Evolutionary conservation across 495 filamentous ascomycete genomes (phyloP).

Genomic region (Podospora conica): DNA sequence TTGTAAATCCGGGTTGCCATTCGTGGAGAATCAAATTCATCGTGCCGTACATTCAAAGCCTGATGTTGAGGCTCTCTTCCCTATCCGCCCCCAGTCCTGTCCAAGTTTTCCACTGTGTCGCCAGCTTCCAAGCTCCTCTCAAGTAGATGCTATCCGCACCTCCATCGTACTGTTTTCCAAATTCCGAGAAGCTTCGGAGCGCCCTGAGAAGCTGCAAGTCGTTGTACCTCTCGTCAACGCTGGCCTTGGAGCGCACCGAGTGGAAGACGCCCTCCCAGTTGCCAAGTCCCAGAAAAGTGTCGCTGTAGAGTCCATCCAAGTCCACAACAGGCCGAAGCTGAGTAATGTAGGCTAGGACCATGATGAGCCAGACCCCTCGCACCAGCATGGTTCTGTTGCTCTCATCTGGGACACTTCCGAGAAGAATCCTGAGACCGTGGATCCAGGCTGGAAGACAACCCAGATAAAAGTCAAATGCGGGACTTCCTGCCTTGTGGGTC

Average conservation of each 20-base stretch:
- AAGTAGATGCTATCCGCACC: conserved; percentile 15
- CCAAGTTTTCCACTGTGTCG: conserved; percentile 23
- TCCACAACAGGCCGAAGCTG: conserved; percentile 28
- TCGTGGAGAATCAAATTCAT: background rate
- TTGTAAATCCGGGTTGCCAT: background rate
- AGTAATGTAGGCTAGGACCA: conserved; percentile 25
- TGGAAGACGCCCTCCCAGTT: conserved; percentile 17
- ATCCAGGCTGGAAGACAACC: conserved; percentile 20
- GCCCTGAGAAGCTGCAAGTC: conserved; percentile 18
- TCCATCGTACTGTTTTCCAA: conserved; percentile 9
- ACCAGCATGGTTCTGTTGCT: conserved; percentile 14
- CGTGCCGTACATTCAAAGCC: conserved; percentile 15
- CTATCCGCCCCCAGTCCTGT: conserved; percentile 20
- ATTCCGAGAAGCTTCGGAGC: conserved; percentile 25
- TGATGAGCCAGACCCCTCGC: conserved; percentile 27
- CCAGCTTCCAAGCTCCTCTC: conserved; percentile 27
- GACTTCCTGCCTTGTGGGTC: conserved; percentile 21
- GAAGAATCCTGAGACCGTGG: conserved; percentile 19
- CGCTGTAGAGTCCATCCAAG: conserved; percentile 10
- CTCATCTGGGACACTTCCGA: conserved; percentile 13
- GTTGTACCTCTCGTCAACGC: conserved; percentile 1
- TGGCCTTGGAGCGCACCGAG: conserved; percentile 2
- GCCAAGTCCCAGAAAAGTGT: conserved; percentile 1
- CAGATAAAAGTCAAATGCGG: conserved; percentile 28
- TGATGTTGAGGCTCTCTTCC: conserved; percentile 26